Percentiles rank a stretch among this genome's conserved stretches.
phyloP scores from a whole-genome alignment of 371 early-diverging fungal genomes.

The Coemansia sp. region DNA sequence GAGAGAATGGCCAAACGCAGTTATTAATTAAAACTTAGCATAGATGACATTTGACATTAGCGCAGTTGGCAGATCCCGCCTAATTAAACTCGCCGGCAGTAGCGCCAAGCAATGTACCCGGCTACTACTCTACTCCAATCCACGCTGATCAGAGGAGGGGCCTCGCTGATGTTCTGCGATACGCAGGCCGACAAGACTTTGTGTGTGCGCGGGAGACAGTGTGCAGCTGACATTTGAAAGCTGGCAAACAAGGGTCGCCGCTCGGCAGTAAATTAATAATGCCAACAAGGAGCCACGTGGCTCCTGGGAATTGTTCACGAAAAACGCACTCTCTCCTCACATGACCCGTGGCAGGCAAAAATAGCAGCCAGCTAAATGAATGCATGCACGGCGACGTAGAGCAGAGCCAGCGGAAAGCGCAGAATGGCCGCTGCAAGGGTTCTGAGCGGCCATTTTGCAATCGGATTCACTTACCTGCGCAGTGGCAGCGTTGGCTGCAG shows the following conservation, averaged over 20 bases:
- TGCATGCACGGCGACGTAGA: background rate
- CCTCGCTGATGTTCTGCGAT: no score
- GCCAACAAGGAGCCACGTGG: slow-evolving; percentile 7
- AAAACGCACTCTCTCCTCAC: slow-evolving; percentile 1
- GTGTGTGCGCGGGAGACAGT: background rate
- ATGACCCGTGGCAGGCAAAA: background rate
- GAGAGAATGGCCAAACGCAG: background rate
- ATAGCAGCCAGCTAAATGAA: background rate
- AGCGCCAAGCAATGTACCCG: background rate
- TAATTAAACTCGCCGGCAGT: slow-evolving; percentile 11
- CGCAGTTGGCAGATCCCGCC: background rate
- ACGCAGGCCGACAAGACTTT: background rate
- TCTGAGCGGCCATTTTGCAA: background rate
- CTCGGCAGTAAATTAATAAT: slow-evolving; percentile 8
- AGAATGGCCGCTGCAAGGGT: background rate
- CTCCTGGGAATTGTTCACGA: slow-evolving; percentile 4
- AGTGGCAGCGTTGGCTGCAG: slow-evolving; percentile 22
- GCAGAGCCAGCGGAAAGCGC: background rate
- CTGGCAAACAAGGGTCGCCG: background rate
- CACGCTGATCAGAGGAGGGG: no score
- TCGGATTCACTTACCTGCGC: slow-evolving; percentile 34
- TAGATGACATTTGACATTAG: background rate
- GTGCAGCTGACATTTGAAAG: background rate
- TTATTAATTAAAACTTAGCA: slow-evolving; percentile 12
- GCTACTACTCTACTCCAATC: no score